These are phyloP conservation scores for Pharus latifolius DNA, from an alignment of 176 grass and related monocot genomes.

Conservation along the genomic window DNA sequence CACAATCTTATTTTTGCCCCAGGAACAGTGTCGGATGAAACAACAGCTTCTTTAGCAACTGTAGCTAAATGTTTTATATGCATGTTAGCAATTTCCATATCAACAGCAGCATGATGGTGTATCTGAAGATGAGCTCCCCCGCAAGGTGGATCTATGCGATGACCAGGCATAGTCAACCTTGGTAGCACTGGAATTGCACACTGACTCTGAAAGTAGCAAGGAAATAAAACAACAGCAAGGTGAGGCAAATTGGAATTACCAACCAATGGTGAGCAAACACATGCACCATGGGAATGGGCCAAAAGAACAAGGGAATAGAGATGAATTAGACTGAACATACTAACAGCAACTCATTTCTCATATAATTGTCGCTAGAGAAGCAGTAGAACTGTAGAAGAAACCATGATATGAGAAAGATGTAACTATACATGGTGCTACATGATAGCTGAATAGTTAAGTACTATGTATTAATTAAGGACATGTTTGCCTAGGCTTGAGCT, in stretches of 20 bases:
- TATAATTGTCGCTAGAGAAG: background rate
- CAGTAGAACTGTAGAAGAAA: background rate
- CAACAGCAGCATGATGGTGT: slow-evolving; percentile 35
- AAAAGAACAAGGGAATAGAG: background rate
- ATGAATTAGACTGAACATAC: background rate
- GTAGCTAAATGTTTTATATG: slow-evolving; percentile 89
- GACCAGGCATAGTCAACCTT: slow-evolving; percentile 95
- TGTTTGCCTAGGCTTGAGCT: no score
- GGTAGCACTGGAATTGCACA: slow-evolving; percentile 78
- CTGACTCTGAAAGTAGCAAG: slow-evolving; percentile 53
- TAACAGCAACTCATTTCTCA: background rate
- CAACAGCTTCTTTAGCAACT: slow-evolving; percentile 92
- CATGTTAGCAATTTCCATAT: slow-evolving; percentile 67
- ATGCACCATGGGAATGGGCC: slow-evolving; percentile 11
- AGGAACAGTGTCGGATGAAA: slow-evolving; percentile 66
- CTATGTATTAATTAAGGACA: no score
- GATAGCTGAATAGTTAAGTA: slow-evolving; percentile 7
- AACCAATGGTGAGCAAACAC: slow-evolving; percentile 3
- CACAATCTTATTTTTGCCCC: slow-evolving; percentile 89
- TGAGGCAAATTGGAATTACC: background rate
- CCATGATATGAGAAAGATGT: background rate
- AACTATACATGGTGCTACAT: background rate
- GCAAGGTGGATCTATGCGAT: slow-evolving; percentile 92
- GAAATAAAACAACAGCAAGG: background rate
- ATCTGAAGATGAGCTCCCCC: slow-evolving; percentile 43